These are phyloP conservation scores for Bullera alba DNA, from an alignment of 768 basidiomycete species.

Conservation along the genomic window DNA sequence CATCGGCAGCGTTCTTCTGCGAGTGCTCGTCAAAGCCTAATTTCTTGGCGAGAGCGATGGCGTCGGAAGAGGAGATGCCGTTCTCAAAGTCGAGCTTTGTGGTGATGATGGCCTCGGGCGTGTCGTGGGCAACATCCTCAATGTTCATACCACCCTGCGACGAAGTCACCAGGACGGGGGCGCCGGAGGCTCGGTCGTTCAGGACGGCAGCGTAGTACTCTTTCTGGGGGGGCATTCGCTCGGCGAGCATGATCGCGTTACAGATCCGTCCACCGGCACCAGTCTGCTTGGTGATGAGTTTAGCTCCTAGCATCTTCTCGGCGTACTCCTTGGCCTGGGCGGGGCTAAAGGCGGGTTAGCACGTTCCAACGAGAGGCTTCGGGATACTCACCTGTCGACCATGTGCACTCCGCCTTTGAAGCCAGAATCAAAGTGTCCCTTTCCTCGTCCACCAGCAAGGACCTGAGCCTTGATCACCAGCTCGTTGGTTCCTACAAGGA, in stretches of 20 bases:
- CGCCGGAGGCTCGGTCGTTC: constrained; percentile 82
- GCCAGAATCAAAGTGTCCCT: constrained; percentile 86
- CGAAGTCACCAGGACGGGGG: constrained; percentile 88
- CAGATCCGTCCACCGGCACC: constrained; percentile 85
- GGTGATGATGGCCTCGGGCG: constrained; percentile 90
- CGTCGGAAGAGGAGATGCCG: constrained; percentile 67
- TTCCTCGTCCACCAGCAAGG: constrained; percentile 94
- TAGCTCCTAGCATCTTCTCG: constrained; percentile 84
- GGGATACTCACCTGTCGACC: constrained; percentile 63
- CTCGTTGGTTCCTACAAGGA: constrained; percentile 56
- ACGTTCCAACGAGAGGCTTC: background rate
- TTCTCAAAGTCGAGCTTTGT: constrained; percentile 79
- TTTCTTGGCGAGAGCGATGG: constrained; percentile 72
- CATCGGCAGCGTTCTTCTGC: constrained; percentile 79
- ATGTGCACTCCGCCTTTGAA: constrained; percentile 96
- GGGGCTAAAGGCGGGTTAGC: constrained; percentile 52
- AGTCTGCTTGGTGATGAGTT: constrained; percentile 97
- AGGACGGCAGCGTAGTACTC: constrained; percentile 98
- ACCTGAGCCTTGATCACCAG: constrained; percentile 99
- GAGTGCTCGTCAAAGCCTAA: constrained; percentile 75
- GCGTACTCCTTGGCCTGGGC: constrained; percentile 82
- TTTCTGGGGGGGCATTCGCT: constrained; percentile 83
- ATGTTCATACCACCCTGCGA: constrained; percentile 99
- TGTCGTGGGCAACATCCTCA: constrained; percentile 95
- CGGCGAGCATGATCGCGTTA: constrained; percentile 98